Evolutionary conservation across 2,329 filamentous ascomycete species (phyloP).

Genomic region (Blastomyces gilchristii): DNA sequence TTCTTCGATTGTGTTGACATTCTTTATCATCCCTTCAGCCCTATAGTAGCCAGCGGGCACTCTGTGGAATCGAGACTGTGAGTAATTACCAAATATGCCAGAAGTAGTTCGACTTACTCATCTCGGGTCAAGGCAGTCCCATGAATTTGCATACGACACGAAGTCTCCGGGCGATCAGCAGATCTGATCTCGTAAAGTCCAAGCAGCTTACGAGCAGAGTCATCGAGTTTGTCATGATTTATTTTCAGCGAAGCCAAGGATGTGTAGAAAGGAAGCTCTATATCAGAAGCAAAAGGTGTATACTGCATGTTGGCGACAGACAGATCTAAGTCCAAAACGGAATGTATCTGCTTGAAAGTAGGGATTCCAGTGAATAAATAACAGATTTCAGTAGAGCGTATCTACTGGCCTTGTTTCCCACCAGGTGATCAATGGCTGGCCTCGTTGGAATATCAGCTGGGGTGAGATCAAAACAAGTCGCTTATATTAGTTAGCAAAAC

Average conservation of each 20-base stretch:
- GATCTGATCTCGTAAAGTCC: constrained; percentile 80
- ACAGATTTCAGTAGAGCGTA: background rate
- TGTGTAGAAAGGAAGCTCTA: constrained; percentile 91
- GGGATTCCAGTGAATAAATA: constrained; percentile 1
- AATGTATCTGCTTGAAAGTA: background rate
- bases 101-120: constrained; percentile 49
- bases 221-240: constrained; percentile 92
- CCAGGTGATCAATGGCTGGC: background rate
- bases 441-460: constrained; percentile 3
- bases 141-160: constrained; percentile 81
- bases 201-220: constrained; percentile 74
- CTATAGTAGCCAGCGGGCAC: constrained; percentile 62
- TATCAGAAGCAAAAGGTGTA: constrained; percentile 83
- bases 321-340: background rate
- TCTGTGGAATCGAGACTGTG: constrained; percentile 32
- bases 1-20: constrained; percentile 91
- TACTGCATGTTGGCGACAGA: constrained; percentile 50
- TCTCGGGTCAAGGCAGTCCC: constrained; percentile 75
- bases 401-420: background rate
- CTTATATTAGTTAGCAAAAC: background rate
- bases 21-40: constrained; percentile 88
- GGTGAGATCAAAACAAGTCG: background rate
- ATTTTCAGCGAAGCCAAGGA: constrained; percentile 89
- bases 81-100: background rate
- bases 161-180: constrained; percentile 59